Conservation (phyloP, 2,329 filamentous ascomycete genomes). For the Reticulascus tulasneorum region DNA sequence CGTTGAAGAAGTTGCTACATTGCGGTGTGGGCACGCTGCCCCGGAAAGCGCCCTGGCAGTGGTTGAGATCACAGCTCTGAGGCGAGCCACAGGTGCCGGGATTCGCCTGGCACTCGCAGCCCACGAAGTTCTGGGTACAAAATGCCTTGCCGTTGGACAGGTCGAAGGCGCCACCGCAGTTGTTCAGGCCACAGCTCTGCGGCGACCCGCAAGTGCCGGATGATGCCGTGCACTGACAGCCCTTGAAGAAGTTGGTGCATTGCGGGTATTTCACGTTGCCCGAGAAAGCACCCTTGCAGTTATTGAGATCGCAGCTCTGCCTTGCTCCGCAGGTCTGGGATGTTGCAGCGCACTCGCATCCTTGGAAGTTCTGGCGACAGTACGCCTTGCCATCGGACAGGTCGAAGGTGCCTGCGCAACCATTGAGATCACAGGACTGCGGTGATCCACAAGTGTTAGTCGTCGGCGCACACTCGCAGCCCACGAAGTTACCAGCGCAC, state of each 20-base stretch:
- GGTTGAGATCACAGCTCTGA: neutral
- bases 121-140: neutral
- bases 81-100: neutral
- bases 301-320: too few relatives aligned
- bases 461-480: neutral
- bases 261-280: neutral
- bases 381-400: neutral
- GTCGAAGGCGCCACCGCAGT: neutral
- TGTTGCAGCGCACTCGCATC: neutral
- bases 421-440: neutral
- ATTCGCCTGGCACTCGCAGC: neutral
- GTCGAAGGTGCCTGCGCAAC: neutral
- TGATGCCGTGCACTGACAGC: neutral
- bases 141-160: neutral
- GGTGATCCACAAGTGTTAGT: neutral
- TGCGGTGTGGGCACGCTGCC: neutral
- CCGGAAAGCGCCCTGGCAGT: neutral
- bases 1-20: slow-evolving; percentile 1
- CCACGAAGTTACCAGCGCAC: neutral
- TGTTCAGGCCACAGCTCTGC: neutral
- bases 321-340: neutral
- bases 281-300: neutral
- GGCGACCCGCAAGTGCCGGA: neutral
- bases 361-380: neutral
- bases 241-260: neutral